Percentiles rank a stretch among this genome's conserved stretches.
phyloP scores from a whole-genome alignment of 768 basidiomycete genomes.

The Boletus subcaerulescens region DNA sequence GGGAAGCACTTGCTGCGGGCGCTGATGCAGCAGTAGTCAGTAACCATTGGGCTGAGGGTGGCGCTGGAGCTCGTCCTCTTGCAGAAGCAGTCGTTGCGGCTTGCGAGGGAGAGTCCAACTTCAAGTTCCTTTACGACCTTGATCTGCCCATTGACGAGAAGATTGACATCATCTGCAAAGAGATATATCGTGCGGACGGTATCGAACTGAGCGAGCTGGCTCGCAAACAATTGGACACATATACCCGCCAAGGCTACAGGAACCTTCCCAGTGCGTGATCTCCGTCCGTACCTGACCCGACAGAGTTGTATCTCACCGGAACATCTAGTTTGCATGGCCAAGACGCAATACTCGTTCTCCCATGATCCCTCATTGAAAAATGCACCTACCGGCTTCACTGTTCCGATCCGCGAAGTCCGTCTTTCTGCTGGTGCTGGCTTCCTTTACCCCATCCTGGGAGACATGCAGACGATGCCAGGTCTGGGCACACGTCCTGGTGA shows the following conservation, averaged over 20 bases:
- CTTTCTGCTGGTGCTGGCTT: constrained; percentile 94
- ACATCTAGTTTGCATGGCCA: constrained; percentile 84
- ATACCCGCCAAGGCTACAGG: constrained; percentile 85
- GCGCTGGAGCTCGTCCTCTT: constrained; percentile 82
- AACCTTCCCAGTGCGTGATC: constrained; percentile 66
- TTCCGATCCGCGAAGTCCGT: constrained; percentile 86
- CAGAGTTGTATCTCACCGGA: constrained; percentile 4
- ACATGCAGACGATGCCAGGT: constrained; percentile 99
- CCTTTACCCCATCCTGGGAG: constrained; percentile 91
- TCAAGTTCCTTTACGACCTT: constrained; percentile 93
- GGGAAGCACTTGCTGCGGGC: constrained; percentile 76
- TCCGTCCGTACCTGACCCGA: background rate
- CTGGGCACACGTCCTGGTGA: constrained; percentile 85
- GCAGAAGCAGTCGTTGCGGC: constrained; percentile 89
- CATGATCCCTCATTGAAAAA: constrained; percentile 90
- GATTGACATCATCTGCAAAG: constrained; percentile 81
- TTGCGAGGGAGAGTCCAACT: constrained; percentile 78
- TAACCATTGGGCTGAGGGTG: constrained; percentile 98
- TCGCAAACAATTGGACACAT: constrained; percentile 81
- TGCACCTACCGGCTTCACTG: constrained; percentile 87
- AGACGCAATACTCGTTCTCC: constrained; percentile 97
- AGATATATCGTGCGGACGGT: constrained; percentile 93
- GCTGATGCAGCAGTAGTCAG: constrained; percentile 94
- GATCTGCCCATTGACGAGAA: constrained; percentile 82
- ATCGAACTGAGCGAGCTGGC: constrained; percentile 86